These are phyloP conservation scores for Elsinoe ampelina DNA, from an alignment of 2,329 filamentous ascomycete genomes.

Conservation along the genomic window DNA sequence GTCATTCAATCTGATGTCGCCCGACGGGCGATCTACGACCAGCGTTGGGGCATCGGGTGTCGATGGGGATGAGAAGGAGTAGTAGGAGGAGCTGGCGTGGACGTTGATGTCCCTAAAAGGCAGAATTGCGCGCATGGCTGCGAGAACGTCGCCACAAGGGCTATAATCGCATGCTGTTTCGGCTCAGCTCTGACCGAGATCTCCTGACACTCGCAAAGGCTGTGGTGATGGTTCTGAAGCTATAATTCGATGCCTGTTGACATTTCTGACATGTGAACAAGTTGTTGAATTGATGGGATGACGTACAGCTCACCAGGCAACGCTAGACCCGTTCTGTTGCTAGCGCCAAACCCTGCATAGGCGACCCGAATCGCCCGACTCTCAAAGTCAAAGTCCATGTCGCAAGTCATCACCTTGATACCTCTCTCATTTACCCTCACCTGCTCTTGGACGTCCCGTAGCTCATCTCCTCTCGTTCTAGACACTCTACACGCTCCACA, in stretches of 20 bases:
- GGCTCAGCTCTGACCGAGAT: neutral
- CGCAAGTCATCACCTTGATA: too few species aligned
- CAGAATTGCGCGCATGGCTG: constrained; percentile 43
- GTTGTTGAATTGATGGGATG: constrained; percentile 7
- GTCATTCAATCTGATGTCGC: constrained; percentile 79
- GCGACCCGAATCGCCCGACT: neutral
- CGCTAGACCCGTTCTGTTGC: neutral
- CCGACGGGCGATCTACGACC: constrained; percentile 83
- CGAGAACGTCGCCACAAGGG: neutral
- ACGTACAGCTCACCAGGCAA: neutral
- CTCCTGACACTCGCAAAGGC: neutral
- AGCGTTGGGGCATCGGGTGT: constrained; percentile 81
- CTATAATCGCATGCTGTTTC: neutral
- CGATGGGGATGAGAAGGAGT: constrained; percentile 93
- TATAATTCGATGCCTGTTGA: neutral
- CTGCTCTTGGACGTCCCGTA: neutral
- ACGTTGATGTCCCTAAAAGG: constrained; percentile 97
- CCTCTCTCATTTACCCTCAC: neutral
- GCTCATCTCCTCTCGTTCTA: neutral
- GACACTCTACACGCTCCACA: neutral
- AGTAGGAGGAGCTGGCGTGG: constrained; percentile 81
- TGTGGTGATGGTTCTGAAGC: neutral
- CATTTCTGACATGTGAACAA: constrained; percentile 6
- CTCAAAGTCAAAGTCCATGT: too few species aligned
- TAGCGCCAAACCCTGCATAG: neutral